These are phyloP conservation scores for Talaromyces wortmannii DNA, from an alignment of 495 filamentous ascomycete genomes.

Conservation along the genomic window DNA sequence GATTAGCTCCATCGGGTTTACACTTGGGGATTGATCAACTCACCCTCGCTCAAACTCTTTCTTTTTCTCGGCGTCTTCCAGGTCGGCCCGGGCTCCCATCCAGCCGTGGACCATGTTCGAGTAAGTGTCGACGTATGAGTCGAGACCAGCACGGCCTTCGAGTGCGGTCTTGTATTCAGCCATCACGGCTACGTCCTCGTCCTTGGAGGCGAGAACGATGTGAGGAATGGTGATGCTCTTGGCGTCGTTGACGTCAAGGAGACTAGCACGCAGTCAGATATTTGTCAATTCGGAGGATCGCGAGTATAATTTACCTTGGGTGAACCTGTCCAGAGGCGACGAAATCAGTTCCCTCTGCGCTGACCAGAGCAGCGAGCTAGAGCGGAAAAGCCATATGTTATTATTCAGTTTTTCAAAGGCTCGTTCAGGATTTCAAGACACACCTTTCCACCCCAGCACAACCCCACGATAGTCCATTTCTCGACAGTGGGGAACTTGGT, in stretches of 20 bases:
- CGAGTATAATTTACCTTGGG: constrained; percentile 28
- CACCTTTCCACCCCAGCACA: constrained; percentile 47
- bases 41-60: constrained; percentile 49
- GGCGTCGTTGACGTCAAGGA: constrained; percentile 34
- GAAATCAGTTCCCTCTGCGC: constrained; percentile 31
- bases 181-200: constrained; percentile 39
- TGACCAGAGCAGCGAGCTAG: constrained; percentile 36
- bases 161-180: constrained; percentile 28
- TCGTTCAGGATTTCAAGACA: not conserved
- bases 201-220: constrained; percentile 44
- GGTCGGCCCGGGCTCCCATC: constrained; percentile 55
- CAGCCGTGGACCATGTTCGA: constrained; percentile 50
- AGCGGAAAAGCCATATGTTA: not conserved
- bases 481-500: constrained; percentile 21
- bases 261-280: constrained; percentile 11
- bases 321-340: constrained; percentile 42
- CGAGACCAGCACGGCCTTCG: constrained; percentile 27
- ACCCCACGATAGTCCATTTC: constrained; percentile 35
- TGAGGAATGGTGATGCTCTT: constrained; percentile 43
- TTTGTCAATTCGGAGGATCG: not conserved
- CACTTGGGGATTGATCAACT: constrained; percentile 6
- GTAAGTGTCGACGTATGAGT: constrained; percentile 43
- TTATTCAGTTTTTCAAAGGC: not conserved
- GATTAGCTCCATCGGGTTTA: constrained; percentile 1
- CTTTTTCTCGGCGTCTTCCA: constrained; percentile 38